Conservation (phyloP, 1,284 basidiomycete genomes). For the Apiotrichum montevideense region DNA sequence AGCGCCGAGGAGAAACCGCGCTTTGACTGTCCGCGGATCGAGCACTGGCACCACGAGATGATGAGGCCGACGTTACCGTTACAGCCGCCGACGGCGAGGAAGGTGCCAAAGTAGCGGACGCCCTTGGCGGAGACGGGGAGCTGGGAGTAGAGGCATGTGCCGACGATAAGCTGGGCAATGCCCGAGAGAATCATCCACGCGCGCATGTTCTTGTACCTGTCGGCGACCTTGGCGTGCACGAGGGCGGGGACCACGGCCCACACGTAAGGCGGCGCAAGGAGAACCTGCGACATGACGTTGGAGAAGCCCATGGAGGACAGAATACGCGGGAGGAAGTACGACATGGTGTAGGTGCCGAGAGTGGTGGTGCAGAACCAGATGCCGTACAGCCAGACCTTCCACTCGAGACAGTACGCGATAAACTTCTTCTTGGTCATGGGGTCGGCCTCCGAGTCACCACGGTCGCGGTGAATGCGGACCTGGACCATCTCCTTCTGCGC, state of each 20-base stretch:
- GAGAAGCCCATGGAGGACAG: slow-evolving; percentile 41
- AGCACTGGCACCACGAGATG: slow-evolving; percentile 42
- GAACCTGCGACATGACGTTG: slow-evolving; percentile 28
- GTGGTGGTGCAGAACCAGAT: slow-evolving; percentile 40
- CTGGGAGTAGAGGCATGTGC: slow-evolving; percentile 10
- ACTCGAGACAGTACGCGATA: slow-evolving; percentile 38
- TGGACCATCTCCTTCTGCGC: slow-evolving; percentile 45
- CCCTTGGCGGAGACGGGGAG: slow-evolving; percentile 14
- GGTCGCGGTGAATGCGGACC: slow-evolving; percentile 47
- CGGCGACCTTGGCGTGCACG: slow-evolving; percentile 37
- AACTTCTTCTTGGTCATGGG: slow-evolving; percentile 40
- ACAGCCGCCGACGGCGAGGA: slow-evolving; percentile 44
- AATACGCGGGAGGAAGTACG: slow-evolving; percentile 48
- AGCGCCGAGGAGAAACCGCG: slow-evolving; percentile 41
- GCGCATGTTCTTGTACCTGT: slow-evolving; percentile 24
- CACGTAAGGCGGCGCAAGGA: slow-evolving; percentile 48
- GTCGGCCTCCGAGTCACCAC: slow-evolving; percentile 48
- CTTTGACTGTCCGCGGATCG: slow-evolving; percentile 47
- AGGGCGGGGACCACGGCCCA: slow-evolving; percentile 42
- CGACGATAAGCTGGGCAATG: slow-evolving; percentile 3
- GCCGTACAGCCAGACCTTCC: slow-evolving; percentile 49
- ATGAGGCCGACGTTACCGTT: slow-evolving; percentile 34
- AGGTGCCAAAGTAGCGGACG: slow-evolving; percentile 45
- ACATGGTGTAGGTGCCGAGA: slow-evolving; percentile 19
- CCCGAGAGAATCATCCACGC: slow-evolving; percentile 3